Evolutionary conservation across 1,139 yeast species (phyloP), one percentile per base, ranked within the genome.

Genomic region (Geotrichum klebahnii): DNA sequence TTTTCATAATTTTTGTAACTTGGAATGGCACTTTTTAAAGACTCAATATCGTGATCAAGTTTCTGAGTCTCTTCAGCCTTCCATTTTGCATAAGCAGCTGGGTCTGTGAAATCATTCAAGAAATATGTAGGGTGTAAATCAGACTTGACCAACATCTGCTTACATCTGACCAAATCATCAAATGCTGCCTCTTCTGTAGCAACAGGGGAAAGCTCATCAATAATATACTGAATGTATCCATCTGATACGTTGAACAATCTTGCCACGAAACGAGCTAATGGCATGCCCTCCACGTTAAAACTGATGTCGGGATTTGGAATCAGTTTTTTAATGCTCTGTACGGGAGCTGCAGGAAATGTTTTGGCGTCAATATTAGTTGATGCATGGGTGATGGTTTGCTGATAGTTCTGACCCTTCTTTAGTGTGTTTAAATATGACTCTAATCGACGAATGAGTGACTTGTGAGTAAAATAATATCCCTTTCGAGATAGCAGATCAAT

Each of bases 381-480:
- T 3, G 38, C 40, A 31, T 32, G 29, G 16, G 49, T 39, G 3
- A 24, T 14, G 6, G 49, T 20, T 2, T 39, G 49, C 12, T 29
- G 16, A 17, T 32, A 23, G 20, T 26, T 36, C 8, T 46, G 29
- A 10, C 44, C 49, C n/a, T 39, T 41, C 20, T 32, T 34, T 3
- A 46, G 36, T 2, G 46, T 35, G 16, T 16, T 35, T 3, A 34
- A 29, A 28, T 46, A 46, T 12, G 50, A 16, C 28, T 46, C 50
- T 1, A 46, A 36, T n/a, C 38, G 37, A 5, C 42, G 50, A 19
- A 40, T 35, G 20, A 46, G 42, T 8, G 50, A 46, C 22, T 37
- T 32, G 19, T 46, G 46, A 6, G 50, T 46, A 20, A 40, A 40
- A 22, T 40, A 31, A 31, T 34, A 22, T n/a, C 42, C 50, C n/a